Evolutionary conservation across 768 basidiomycete genomes (phyloP).

Genomic region (Suillus hirtellus): DNA sequence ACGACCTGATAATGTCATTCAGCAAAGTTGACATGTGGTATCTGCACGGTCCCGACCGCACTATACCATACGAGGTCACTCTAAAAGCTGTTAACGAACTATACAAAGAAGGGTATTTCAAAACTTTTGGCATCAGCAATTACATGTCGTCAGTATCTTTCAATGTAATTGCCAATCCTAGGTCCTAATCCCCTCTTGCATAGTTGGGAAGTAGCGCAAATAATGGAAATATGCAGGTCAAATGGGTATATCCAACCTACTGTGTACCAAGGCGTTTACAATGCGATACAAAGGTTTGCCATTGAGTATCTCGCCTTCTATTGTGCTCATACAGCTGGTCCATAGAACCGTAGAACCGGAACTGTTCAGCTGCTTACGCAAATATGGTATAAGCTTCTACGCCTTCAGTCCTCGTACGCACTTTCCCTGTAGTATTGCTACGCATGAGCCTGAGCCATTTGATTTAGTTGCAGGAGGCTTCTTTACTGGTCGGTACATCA

Average conservation of each 20-base stretch:
- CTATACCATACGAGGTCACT: slow-evolving; percentile 26
- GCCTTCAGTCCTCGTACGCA: slow-evolving; percentile 34
- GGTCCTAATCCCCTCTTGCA: background rate
- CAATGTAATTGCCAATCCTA: slow-evolving; percentile 18
- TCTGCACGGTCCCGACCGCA: slow-evolving; percentile 26
- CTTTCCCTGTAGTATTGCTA: background rate
- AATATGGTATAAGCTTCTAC: slow-evolving; percentile 34
- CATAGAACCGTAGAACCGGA: slow-evolving; percentile 4
- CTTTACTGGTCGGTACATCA: slow-evolving; percentile 40
- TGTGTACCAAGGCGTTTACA: slow-evolving; percentile 31
- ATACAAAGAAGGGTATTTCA: slow-evolving; percentile 24
- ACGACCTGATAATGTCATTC: slow-evolving; percentile 4
- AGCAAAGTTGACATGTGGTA: slow-evolving; percentile 15
- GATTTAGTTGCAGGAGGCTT: slow-evolving; percentile 39
- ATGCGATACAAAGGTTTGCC: slow-evolving; percentile 22
- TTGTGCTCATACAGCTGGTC: background rate
- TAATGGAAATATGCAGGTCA: slow-evolving; percentile 28
- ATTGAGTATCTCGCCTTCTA: background rate
- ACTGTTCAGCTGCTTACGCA: slow-evolving; percentile 28
- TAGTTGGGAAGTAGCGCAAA: slow-evolving; percentile 38
- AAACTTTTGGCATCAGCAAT: slow-evolving; percentile 29
- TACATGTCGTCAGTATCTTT: slow-evolving; percentile 15
- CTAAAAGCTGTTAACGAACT: slow-evolving; percentile 23
- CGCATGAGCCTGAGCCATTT: background rate
- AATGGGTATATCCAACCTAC: slow-evolving; percentile 27